phyloP scores from a whole-genome alignment of 1,139 yeast genomes.

The Entelexis paramagnoliae region DNA sequence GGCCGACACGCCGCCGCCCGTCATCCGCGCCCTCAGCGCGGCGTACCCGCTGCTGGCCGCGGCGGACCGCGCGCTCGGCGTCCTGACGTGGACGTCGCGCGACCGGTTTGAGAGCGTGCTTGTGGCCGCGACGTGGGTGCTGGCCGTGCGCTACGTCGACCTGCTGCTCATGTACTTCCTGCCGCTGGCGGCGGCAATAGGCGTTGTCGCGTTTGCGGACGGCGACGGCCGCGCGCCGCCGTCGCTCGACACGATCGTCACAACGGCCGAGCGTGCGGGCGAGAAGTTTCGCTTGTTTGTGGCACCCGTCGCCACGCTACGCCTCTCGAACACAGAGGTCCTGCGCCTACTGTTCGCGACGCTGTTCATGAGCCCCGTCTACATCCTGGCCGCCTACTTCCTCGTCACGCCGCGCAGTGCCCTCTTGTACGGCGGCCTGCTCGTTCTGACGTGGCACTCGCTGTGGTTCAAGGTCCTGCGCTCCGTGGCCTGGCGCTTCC shows the following conservation, averaged over 20 bases:
- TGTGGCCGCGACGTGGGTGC: constrained; percentile 46
- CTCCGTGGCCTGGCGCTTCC: constrained; percentile 72
- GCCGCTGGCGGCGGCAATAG: constrained; percentile 59
- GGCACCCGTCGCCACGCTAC: constrained; percentile 62
- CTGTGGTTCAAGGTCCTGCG: constrained; percentile 73
- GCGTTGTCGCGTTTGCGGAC: constrained; percentile 55
- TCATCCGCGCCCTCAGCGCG: constrained; percentile 68
- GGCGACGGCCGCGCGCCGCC: constrained; percentile 52
- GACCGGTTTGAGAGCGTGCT: constrained; percentile 70
- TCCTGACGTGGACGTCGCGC: constrained; percentile 85
- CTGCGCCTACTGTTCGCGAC: constrained; percentile 74
- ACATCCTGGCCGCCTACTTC: constrained; percentile 57
- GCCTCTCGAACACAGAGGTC: constrained; percentile 65
- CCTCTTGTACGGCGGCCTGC: constrained; percentile 46
- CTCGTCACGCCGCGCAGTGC: constrained; percentile 63
- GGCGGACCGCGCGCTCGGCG: constrained; percentile 55
- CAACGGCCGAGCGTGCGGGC: constrained; percentile 63
- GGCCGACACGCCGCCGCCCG: constrained; percentile 70
- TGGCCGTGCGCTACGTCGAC: constrained; percentile 65
- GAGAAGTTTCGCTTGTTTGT: constrained; percentile 66
- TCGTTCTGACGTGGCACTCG: constrained; percentile 73
- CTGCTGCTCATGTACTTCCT: constrained; percentile 61
- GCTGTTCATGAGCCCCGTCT: constrained; percentile 72
- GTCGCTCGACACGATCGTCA: constrained; percentile 82
- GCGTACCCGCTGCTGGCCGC: constrained; percentile 76